These are phyloP conservation scores for Suhomyces maxii DNA, from an alignment of 1,139 yeast species.

Conservation along the genomic window DNA sequence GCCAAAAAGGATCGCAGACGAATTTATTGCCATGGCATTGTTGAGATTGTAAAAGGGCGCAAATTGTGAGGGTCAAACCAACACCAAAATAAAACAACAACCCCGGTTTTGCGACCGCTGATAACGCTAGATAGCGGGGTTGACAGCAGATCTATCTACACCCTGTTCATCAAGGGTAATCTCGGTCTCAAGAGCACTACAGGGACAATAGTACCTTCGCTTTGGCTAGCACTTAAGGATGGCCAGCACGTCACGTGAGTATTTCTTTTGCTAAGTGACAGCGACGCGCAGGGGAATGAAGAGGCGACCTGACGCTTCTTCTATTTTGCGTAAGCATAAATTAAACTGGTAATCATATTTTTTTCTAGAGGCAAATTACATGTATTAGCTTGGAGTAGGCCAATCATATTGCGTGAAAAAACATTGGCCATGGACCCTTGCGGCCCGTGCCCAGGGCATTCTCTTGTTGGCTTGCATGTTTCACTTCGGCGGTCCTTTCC, in stretches of 20 bases:
- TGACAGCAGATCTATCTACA: background rate
- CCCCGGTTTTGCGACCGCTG: background rate
- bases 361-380: too few relatives aligned
- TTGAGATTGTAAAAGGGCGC: background rate
- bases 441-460: too few relatives aligned
- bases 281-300: background rate
- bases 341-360: too few relatives aligned
- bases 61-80: too few relatives aligned
- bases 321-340: background rate
- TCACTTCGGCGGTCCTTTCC: too few relatives aligned
- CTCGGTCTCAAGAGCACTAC: conserved; percentile 1
- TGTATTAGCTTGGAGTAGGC: too few relatives aligned
- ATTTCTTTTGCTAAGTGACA: background rate
- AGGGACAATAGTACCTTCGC: background rate
- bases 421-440: too few relatives aligned
- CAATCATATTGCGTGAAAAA: too few relatives aligned
- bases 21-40: background rate
- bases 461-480: too few relatives aligned
- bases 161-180: background rate
- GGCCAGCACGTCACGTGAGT: background rate
- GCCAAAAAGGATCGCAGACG: background rate
- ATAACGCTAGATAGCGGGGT: conserved; percentile 2
- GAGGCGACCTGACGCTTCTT: background rate
- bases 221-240: background rate
- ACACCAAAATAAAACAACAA: too few relatives aligned